A percentile compares a stretch with the other conserved stretches of the same genome.
Evolutionary conservation across 305 asterid genomes (phyloP).

Genomic region (Striga hermonthica): DNA sequence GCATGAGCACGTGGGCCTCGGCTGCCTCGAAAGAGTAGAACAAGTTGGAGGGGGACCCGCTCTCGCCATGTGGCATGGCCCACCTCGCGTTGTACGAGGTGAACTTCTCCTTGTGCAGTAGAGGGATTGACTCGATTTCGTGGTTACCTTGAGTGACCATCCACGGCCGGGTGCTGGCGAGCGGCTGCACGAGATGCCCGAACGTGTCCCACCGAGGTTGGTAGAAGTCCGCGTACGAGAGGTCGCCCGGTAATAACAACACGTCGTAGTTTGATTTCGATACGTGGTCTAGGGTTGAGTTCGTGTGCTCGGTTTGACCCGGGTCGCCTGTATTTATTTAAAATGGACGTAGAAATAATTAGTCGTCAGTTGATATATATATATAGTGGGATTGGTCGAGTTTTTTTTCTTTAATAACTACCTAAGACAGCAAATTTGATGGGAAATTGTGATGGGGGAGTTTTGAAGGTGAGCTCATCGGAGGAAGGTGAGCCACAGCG

Average conservation of each 20-base stretch:
- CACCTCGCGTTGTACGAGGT: conserved; percentile 71
- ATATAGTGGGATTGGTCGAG: neutral
- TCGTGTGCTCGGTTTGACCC: conserved; percentile 73
- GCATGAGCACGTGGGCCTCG: conserved; percentile 63
- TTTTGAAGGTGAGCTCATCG: conserved; percentile 50
- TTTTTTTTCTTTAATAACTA: neutral
- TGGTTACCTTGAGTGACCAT: conserved; percentile 91
- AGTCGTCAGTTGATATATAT: no score
- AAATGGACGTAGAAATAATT: neutral
- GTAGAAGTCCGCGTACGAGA: conserved; percentile 56
- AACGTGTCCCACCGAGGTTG: conserved; percentile 73
- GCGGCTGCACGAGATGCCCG: conserved; percentile 59
- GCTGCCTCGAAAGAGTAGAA: conserved; percentile 69
- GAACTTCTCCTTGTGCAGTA: conserved; percentile 35
- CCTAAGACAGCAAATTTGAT: conserved; percentile 57
- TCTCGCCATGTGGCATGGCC: conserved; percentile 65
- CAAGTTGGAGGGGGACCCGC: conserved; percentile 64
- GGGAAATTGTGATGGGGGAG: conserved; percentile 56
- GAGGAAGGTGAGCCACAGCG: conserved; percentile 45
- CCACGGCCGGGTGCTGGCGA: conserved; percentile 71
- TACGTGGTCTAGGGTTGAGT: conserved; percentile 53
- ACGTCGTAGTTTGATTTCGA: conserved; percentile 49
- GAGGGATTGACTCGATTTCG: conserved; percentile 54
- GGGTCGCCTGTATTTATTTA: conserved; percentile 50
- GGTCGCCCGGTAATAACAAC: conserved; percentile 64